Evolutionary conservation across 306 rosid species (phyloP), one percentile per base, ranked within the genome.

Genomic region (cucumber (Cucumis sativus)): DNA sequence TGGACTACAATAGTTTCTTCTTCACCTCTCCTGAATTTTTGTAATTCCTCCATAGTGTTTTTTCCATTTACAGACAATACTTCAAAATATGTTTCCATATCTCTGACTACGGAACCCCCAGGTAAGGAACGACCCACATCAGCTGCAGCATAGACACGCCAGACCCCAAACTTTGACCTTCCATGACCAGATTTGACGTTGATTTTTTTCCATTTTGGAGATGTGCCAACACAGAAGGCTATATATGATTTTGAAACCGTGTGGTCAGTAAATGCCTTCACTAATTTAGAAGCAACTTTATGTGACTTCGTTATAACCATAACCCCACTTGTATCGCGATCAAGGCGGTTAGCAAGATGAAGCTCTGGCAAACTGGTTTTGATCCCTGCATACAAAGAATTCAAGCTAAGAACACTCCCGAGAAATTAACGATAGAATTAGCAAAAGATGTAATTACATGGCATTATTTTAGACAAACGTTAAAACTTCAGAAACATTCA

Each of bases 301-400:
- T 90, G 96, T 0, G 92, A 92, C 84, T 92, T 92, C 4, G 97
- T 92, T 77, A 94, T 76, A 13, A 94, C 15, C 96, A 87, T 87
- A 1, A 92, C 83, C 55, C 98, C 97, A 54, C 88, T 94, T 8
- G 96, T 94, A 86, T 91, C 98, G 6, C 96, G 90, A 58, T 92
- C 97, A 8, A 94, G 98, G 15, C 97, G 88, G 33, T 91, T 91
- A 9, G 98, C 96, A 47, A 91, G 98, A 80, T 91, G 97, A 25
- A 91, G 90, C 85, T 94, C 91, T 3, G 77, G 86, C 8, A 21
- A 72, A 57, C 68, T 75, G 47, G 37, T 77, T 40, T 81, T 45
- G 55, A 60, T 41, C 74, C 80, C 92, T 88, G 83, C 51, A 78
- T 79, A 33, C 20, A 64, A 55, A 80, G 67, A 11, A 83, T 13